These are phyloP conservation scores for Endoconidiophora laricicola DNA, from an alignment of 2,329 filamentous ascomycete species.

Conservation along the genomic window DNA sequence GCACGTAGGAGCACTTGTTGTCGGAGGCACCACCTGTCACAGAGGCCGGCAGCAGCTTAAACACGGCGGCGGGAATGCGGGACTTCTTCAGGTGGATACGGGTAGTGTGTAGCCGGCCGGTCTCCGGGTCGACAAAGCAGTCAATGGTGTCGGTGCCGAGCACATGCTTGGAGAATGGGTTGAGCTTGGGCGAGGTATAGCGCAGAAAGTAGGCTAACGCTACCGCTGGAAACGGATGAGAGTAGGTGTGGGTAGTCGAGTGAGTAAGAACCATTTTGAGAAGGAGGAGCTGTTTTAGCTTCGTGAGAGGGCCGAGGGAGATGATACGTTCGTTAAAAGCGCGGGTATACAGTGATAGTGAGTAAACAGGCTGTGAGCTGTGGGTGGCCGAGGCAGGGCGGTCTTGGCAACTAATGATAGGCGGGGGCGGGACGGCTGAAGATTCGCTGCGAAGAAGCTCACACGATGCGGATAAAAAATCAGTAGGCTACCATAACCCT, in stretches of 20 bases:
- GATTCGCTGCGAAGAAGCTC: too few species aligned
- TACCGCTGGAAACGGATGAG: slow-evolving; percentile 69
- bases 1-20: slow-evolving; percentile 61
- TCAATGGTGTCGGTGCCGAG: slow-evolving; percentile 70
- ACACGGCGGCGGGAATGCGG: slow-evolving; percentile 55
- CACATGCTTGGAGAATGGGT: slow-evolving; percentile 69
- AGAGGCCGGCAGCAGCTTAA: slow-evolving; percentile 57
- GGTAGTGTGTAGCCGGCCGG: slow-evolving; percentile 59
- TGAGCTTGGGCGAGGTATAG: slow-evolving; percentile 54
- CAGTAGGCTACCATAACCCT: too few species aligned
- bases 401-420: too few species aligned
- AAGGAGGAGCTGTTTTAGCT: neutral
- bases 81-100: slow-evolving; percentile 72
- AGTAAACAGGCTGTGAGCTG: too few species aligned
- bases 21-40: slow-evolving; percentile 46
- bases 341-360: too few species aligned
- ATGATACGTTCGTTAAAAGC: too few species aligned
- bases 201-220: slow-evolving; percentile 80
- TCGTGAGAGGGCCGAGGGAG: neutral
- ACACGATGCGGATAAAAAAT: too few species aligned
- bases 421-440: too few species aligned
- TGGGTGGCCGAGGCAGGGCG: too few species aligned
- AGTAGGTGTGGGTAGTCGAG: slow-evolving; percentile 54
- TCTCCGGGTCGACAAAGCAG: slow-evolving; percentile 53
- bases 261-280: slow-evolving; percentile 44